Evolutionary conservation across 2,329 filamentous ascomycete genomes (phyloP).

Genomic region (Didymella keratinophila): DNA sequence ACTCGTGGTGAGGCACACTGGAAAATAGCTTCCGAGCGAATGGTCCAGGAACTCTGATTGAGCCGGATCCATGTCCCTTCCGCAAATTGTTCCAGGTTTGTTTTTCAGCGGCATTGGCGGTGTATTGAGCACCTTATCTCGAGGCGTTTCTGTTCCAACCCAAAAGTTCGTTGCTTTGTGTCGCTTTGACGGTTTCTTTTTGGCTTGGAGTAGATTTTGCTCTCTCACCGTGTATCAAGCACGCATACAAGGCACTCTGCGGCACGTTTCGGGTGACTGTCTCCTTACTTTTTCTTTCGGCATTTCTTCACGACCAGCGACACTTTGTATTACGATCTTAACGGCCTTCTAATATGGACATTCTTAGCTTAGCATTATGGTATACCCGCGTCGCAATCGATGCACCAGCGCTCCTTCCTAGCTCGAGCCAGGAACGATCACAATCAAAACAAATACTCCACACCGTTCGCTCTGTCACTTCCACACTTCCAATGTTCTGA

Average conservation of each 20-base stretch:
- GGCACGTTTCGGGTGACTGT: slow-evolving; percentile 9
- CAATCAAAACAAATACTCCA: slow-evolving; percentile 3
- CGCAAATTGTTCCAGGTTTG: background rate
- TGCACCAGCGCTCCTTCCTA: slow-evolving; percentile 7
- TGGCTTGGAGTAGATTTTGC: slow-evolving; percentile 5
- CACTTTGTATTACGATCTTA: slow-evolving; percentile 10
- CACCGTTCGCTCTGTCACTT: slow-evolving; percentile 7
- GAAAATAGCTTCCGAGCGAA: slow-evolving; percentile 6
- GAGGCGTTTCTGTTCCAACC: background rate
- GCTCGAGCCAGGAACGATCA: slow-evolving; percentile 13
- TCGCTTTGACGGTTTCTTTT: slow-evolving; percentile 1
- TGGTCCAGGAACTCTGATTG: background rate
- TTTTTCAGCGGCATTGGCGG: slow-evolving; percentile 18
- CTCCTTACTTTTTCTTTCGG: slow-evolving; percentile 2
- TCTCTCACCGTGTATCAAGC: slow-evolving; percentile 8
- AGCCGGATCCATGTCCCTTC: background rate
- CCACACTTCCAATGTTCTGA: background rate
- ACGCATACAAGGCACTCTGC: slow-evolving; percentile 2
- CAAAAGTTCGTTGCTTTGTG: slow-evolving; percentile 14
- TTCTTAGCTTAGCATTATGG: slow-evolving; percentile 21
- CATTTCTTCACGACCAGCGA: slow-evolving; percentile 12
- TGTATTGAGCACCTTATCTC: slow-evolving; percentile 1
- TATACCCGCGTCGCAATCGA: slow-evolving; percentile 19
- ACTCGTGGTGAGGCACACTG: slow-evolving; percentile 16
- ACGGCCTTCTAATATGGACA: slow-evolving; percentile 17